A percentile compares a stretch with the other conserved stretches of the same genome.
Conservation (phyloP, 805 yeast genomes). For the Komagataella phaffii region DNA sequence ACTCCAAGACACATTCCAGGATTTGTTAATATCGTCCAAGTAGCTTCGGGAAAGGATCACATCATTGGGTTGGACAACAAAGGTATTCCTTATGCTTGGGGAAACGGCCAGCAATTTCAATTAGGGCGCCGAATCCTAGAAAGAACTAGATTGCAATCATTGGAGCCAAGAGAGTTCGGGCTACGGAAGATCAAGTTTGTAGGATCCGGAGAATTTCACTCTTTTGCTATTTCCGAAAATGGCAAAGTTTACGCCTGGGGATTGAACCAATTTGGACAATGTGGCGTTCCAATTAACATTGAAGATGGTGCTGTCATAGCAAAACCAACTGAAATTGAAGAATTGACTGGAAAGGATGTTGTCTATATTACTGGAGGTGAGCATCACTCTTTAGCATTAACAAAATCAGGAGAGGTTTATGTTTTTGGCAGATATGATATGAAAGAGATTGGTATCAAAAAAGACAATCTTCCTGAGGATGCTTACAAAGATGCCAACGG, state of each 20-base stretch:
- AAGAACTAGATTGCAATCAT: constrained; percentile 57
- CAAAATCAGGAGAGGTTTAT: constrained; percentile 59
- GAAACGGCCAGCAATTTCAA: constrained; percentile 89
- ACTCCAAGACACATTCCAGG: constrained; percentile 52
- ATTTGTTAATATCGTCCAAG: constrained; percentile 58
- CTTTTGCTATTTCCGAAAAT: constrained; percentile 74
- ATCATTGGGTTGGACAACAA: constrained; percentile 67
- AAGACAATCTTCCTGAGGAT: constrained; percentile 48
- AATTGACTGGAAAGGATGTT: constrained; percentile 45
- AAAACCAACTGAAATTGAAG: constrained; percentile 62
- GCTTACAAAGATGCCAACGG: constrained; percentile 73
- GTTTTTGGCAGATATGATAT: constrained; percentile 89
- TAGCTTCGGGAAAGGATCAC: constrained; percentile 93
- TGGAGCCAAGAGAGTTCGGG: constrained; percentile 78
- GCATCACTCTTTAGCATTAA: constrained; percentile 77
- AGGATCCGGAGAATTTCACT: constrained; percentile 91
- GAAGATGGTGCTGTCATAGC: constrained; percentile 79
- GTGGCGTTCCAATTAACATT: constrained; percentile 67
- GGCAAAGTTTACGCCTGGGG: constrained; percentile 86
- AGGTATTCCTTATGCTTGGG: constrained; percentile 94
- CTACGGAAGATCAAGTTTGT: constrained; percentile 65
- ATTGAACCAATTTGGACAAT: constrained; percentile 91
- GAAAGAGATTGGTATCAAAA: constrained; percentile 79
- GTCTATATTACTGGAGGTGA: constrained; percentile 79
- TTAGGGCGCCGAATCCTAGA: constrained; percentile 78